Evolutionary conservation across 2,329 filamentous ascomycete genomes (phyloP).

Genomic region (Boeremia lycopersici): DNA sequence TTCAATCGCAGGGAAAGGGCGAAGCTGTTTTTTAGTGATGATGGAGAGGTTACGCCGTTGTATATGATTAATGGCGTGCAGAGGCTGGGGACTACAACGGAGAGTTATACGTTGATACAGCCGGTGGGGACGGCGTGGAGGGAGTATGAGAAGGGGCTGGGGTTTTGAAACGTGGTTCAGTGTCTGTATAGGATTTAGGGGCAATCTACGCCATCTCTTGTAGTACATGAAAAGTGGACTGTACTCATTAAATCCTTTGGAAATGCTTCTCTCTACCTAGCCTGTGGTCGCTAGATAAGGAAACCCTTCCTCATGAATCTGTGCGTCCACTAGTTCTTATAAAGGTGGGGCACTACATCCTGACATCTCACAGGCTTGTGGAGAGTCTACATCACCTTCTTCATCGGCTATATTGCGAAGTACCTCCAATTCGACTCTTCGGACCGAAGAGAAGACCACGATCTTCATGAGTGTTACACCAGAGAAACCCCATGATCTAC

Average conservation of each 20-base stretch:
- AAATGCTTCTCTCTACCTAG: too few relatives aligned
- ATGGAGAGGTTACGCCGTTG: slow-evolving; percentile 54
- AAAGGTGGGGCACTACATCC: too few relatives aligned
- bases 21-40: slow-evolving; percentile 57
- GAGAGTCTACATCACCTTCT: background rate
- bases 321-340: too few relatives aligned
- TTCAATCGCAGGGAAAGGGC: slow-evolving; percentile 56
- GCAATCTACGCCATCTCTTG: too few relatives aligned
- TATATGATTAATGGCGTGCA: slow-evolving; percentile 58
- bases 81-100: slow-evolving; percentile 37
- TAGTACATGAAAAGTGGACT: background rate
- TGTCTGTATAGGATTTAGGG: background rate
- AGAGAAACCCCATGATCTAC: background rate
- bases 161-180: slow-evolving; percentile 7
- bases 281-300: background rate
- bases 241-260: background rate
- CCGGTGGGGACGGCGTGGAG: slow-evolving; percentile 37
- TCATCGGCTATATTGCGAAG: too few relatives aligned
- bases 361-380: background rate
- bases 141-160: slow-evolving; percentile 19
- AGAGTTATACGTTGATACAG: slow-evolving; percentile 52
- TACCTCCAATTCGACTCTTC: too few relatives aligned
- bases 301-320: too few relatives aligned
- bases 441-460: background rate
- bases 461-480: background rate